Base-by-base conservation (phyloP, 352 stramenopile genomes). In the Pythium plurisporium region DNA sequence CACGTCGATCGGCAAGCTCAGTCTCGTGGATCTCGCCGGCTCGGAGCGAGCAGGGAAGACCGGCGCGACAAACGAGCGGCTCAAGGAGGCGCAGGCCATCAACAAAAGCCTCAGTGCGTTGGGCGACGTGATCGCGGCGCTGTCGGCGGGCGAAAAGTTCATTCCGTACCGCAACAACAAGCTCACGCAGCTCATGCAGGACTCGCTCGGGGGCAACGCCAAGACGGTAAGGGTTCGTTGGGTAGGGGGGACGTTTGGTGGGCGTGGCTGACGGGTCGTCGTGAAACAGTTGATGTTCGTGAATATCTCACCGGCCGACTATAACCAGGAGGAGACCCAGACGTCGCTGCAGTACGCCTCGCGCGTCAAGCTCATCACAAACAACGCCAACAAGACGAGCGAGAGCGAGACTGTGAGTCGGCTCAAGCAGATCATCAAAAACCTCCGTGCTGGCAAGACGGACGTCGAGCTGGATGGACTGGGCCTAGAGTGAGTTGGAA, bases 121-220 rank as follows among this genome's bases (percentile, higher is more conserved):
- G 14, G 92, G 90, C 48, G 90, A 97, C 62, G 92, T 98, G 19
- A 97, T 98, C 65, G 81, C 84, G 17, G 92, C 92, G 23, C 67
- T 98, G 23, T 96, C 86, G 41, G 89, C 68, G 5, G 87, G 87
- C 43, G 86, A 97, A 43, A 97, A 96, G 68, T 97, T 96, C 70
- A 96, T 98, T 42, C 92, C 92, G 41, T 97, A 96, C 65, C 82
- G 88, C 42, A 96, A 97, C 73, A 96, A 96, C 74, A 96, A 96
- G 75, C 76, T 97, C 58, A 97, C 91, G 6, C 88, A 96, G 67
- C 66, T 97, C 37, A 89, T 97, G 77, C 93, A 97, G 63, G 91
- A 96, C 64, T 97, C 90, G 1, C 76, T 97, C 8, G 91, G 91
- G 29, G 92, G 88, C 33, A 98, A 98, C 64, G 89, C 87, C 52